Conservation (phyloP, 495 filamentous ascomycete species). For the Aspergillus diversus region DNA sequence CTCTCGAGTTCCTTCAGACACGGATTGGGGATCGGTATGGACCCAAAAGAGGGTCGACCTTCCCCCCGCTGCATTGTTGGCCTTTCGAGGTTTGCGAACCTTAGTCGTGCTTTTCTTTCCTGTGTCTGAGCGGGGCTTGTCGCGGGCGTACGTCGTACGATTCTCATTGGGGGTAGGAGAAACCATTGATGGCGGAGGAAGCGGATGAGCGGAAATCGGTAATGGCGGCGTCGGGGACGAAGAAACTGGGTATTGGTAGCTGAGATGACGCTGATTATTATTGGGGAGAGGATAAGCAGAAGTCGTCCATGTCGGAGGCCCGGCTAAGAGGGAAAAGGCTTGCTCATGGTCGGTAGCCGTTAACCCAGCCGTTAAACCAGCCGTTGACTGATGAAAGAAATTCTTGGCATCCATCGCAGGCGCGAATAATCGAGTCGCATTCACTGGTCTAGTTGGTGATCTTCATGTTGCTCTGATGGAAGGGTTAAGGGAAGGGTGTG, state of each 20-base stretch:
- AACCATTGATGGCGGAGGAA: conserved; percentile 16
- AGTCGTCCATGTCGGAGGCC: conserved; percentile 24
- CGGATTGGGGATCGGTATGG: conserved; percentile 46
- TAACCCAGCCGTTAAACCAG: conserved; percentile 5
- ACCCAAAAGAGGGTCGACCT: conserved; percentile 53
- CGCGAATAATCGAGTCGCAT: conserved; percentile 25
- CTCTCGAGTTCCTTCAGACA: conserved; percentile 43
- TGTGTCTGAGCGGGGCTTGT: conserved; percentile 21
- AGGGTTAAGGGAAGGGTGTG: conserved; percentile 14
- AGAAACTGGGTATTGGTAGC: conserved; percentile 14
- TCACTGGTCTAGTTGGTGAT: conserved; percentile 28
- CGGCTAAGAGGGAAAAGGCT: conserved; percentile 33
- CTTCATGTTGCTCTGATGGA: conserved; percentile 25
- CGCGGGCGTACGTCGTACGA: conserved; percentile 10
- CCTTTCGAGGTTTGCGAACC: conserved; percentile 46
- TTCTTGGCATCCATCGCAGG: conserved; percentile 42
- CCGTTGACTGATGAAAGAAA: conserved; percentile 23
- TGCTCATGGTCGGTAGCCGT: conserved; percentile 32
- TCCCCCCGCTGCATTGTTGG: conserved; percentile 37
- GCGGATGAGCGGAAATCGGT: conserved; percentile 9
- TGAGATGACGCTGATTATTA: conserved; percentile 12
- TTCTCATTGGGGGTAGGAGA: conserved; percentile 5
- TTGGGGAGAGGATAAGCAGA: conserved; percentile 23
- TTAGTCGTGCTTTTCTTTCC: conserved; percentile 38
- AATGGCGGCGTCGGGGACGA: conserved; percentile 2